These are phyloP conservation scores for Hericium rajendrae DNA, from an alignment of 768 basidiomycete genomes.

Conservation along the genomic window DNA sequence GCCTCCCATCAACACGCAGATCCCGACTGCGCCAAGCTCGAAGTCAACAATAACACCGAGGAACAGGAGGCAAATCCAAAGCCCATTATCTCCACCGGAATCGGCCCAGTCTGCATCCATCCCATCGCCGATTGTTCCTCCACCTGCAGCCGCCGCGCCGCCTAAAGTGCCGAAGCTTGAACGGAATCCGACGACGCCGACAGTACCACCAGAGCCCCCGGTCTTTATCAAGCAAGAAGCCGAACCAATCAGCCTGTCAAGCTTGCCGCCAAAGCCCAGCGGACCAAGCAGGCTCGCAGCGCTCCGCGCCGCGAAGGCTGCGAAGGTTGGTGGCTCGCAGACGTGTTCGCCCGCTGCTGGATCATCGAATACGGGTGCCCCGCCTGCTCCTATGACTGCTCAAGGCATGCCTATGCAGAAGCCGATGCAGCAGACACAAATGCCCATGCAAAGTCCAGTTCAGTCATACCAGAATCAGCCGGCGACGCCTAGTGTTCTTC, in stretches of 20 bases:
- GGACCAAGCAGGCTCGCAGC: background rate
- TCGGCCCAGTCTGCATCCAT: background rate
- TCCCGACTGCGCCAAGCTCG: background rate
- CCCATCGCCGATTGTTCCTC: background rate
- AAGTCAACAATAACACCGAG: no score
- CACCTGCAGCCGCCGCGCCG: background rate
- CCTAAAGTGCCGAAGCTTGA: background rate
- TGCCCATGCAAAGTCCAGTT: background rate
- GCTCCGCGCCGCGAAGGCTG: background rate
- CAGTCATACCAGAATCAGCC: no score
- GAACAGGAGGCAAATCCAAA: background rate
- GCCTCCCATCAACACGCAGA: no score
- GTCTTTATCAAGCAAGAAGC: background rate
- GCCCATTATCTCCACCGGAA: background rate
- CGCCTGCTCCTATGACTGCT: background rate
- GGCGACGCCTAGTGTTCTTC: no score
- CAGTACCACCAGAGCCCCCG: background rate
- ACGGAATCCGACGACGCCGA: background rate
- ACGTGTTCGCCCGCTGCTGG: background rate
- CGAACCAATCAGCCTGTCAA: background rate
- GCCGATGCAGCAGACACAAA: background rate
- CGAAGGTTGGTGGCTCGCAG: background rate
- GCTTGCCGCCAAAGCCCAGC: background rate
- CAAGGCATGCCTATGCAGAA: background rate
- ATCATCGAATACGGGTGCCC: background rate